Percentiles rank a stretch among this genome's conserved stretches.
phyloP scores from a whole-genome alignment of 352 stramenopile species.

The Aphanomyces stellatus region DNA sequence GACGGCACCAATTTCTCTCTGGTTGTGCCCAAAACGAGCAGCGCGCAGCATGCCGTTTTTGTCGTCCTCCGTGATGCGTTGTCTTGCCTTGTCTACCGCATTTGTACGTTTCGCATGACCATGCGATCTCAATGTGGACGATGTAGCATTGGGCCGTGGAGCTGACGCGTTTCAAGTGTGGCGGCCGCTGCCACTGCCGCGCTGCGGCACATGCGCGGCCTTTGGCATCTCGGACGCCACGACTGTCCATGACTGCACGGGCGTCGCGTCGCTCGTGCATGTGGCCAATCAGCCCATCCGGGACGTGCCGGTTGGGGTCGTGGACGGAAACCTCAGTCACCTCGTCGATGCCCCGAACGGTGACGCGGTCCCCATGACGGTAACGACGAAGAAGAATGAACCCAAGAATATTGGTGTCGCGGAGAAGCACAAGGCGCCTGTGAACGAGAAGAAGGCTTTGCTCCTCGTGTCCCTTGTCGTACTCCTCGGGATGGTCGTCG shows the following conservation, averaged over 20 bases:
- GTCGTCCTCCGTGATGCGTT: constrained; percentile 37
- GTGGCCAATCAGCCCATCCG: no score
- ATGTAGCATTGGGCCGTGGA: constrained; percentile 16
- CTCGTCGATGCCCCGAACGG: background rate
- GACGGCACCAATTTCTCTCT: constrained; percentile 13
- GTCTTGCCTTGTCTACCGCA: constrained; percentile 49
- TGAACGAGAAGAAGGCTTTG: constrained; percentile 7
- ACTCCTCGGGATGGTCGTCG: constrained; percentile 9
- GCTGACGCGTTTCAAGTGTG: constrained; percentile 28
- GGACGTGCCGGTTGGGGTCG: no score
- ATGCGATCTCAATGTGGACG: background rate
- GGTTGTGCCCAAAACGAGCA: constrained; percentile 17
- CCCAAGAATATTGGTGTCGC: background rate
- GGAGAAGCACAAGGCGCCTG: background rate
- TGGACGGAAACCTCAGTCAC: background rate
- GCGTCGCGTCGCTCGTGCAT: background rate
- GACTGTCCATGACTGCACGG: background rate
- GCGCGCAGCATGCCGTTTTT: constrained; percentile 22
- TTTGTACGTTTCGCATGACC: constrained; percentile 31
- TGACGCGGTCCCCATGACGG: background rate
- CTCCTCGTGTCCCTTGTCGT: constrained; percentile 1
- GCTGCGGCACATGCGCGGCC: constrained; percentile 38
- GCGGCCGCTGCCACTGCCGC: constrained; percentile 34
- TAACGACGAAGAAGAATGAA: no score
- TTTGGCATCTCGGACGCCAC: constrained; percentile 25